Conservation (phyloP, 2,329 filamentous ascomycete genomes). For the Pestalotiopsis sp. region DNA sequence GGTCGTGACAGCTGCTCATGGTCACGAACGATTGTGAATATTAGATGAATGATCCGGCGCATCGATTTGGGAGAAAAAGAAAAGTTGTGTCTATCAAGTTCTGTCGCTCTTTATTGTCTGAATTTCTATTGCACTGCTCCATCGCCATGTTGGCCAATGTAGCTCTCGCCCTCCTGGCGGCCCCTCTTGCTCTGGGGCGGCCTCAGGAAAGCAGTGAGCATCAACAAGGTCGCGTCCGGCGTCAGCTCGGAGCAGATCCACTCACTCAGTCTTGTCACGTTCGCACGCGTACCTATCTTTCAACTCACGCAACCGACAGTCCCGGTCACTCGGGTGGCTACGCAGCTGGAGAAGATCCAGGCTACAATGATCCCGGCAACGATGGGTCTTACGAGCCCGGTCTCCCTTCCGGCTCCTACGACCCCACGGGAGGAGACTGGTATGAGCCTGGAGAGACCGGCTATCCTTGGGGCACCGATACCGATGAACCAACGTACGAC, state of each 20-base stretch:
- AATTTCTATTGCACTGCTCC: not conserved
- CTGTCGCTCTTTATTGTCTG: not conserved
- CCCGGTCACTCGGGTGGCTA: too few relatives aligned
- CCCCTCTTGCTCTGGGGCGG: not conserved
- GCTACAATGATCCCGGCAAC: not conserved
- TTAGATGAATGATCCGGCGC: not conserved
- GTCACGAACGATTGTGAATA: not conserved
- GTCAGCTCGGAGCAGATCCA: not conserved
- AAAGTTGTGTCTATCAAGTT: not conserved
- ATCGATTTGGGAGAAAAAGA: not conserved
- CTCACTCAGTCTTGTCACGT: not conserved
- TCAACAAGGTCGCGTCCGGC: not conserved
- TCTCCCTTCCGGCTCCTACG: not conserved
- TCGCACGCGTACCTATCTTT: not conserved
- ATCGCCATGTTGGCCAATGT: not conserved
- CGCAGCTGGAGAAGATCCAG: not conserved
- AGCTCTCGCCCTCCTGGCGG: not conserved
- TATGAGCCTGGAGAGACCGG: not conserved
- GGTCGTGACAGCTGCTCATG: not conserved
- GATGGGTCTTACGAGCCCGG: not conserved
- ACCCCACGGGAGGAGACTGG: not conserved
- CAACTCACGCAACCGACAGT: not conserved
- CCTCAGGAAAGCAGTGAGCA: not conserved
- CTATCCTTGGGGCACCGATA: not conserved
- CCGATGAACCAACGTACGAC: not conserved